phyloP scores from a whole-genome alignment of 176 grass and related monocot genomes.

The Oryza longistaminata region DNA sequence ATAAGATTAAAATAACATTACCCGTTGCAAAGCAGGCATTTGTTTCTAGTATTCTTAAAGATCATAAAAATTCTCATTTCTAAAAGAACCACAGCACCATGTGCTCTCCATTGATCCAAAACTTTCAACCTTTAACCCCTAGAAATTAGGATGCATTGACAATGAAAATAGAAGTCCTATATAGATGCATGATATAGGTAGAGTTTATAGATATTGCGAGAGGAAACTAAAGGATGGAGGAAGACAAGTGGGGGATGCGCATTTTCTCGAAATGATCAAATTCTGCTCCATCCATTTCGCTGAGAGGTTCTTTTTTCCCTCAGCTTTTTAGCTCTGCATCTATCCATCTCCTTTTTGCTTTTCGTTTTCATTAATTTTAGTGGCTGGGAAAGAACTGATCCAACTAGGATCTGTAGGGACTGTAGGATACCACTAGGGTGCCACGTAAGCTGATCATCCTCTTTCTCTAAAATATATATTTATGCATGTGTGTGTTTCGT shows the following conservation, averaged over 20 bases:
- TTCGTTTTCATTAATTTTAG: background rate
- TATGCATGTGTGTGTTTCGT: background rate
- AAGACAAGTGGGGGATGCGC: background rate
- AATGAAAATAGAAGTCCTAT: background rate
- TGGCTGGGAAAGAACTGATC: background rate
- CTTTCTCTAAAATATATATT: background rate
- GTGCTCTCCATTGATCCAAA: no score
- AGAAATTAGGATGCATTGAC: background rate
- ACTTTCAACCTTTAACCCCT: no score
- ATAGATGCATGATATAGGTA: background rate
- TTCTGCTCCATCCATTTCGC: slow-evolving; percentile 2
- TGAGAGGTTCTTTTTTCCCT: background rate
- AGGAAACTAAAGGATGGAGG: background rate
- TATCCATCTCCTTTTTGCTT: slow-evolving; percentile 8
- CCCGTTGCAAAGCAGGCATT: no score
- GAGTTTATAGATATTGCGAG: background rate
- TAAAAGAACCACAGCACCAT: no score
- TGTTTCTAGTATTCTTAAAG: no score
- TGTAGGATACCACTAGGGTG: slow-evolving; percentile 14
- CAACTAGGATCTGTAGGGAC: slow-evolving; percentile 4
- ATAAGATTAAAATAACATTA: no score
- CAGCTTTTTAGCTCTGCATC: background rate
- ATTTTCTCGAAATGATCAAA: background rate
- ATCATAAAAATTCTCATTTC: no score
- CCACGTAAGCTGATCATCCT: background rate